These are phyloP conservation scores for Malus sieversii DNA, from an alignment of 306 rosid species.

Conservation along the genomic window DNA sequence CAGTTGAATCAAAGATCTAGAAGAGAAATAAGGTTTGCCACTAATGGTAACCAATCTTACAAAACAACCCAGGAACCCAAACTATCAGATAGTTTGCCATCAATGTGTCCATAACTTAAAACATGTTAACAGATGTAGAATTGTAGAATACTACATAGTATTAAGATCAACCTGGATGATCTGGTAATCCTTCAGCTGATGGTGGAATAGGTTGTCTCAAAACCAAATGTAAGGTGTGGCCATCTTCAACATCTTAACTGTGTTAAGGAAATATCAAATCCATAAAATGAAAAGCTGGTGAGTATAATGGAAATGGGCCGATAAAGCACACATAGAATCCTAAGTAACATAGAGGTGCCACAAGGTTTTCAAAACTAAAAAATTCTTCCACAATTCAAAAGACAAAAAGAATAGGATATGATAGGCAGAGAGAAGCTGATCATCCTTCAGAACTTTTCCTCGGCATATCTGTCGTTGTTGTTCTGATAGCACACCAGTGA, in stretches of 20 bases:
- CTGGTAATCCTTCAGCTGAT: slow-evolving; percentile 45
- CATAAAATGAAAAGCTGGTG: slow-evolving; percentile 1
- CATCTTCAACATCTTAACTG: slow-evolving; percentile 89
- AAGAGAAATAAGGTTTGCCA: not conserved
- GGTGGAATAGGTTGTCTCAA: slow-evolving; percentile 71
- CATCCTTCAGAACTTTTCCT: slow-evolving; percentile 62
- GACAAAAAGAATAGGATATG: slow-evolving; percentile 37
- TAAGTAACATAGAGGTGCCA: not conserved
- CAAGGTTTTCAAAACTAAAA: slow-evolving; percentile 1
- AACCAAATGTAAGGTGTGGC: slow-evolving; percentile 96
- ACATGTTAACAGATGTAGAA: not conserved
- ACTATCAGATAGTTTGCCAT: not conserved
- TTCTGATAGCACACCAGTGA: slow-evolving; percentile 55
- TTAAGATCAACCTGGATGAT: slow-evolving; percentile 55
- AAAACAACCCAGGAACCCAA: not conserved
- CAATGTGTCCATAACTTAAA: not conserved
- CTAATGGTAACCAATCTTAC: not conserved
- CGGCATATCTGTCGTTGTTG: slow-evolving; percentile 60
- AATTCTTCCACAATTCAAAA: not conserved
- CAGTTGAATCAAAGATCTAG: not conserved
- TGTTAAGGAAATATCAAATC: slow-evolving; percentile 38
- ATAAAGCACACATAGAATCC: not conserved
- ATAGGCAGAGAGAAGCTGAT: slow-evolving; percentile 58
- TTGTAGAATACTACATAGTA: not conserved
- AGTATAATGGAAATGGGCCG: not conserved